These are phyloP conservation scores for Leishmania aethiopica DNA, from an alignment of 208 protist species.

Conservation along the genomic window DNA sequence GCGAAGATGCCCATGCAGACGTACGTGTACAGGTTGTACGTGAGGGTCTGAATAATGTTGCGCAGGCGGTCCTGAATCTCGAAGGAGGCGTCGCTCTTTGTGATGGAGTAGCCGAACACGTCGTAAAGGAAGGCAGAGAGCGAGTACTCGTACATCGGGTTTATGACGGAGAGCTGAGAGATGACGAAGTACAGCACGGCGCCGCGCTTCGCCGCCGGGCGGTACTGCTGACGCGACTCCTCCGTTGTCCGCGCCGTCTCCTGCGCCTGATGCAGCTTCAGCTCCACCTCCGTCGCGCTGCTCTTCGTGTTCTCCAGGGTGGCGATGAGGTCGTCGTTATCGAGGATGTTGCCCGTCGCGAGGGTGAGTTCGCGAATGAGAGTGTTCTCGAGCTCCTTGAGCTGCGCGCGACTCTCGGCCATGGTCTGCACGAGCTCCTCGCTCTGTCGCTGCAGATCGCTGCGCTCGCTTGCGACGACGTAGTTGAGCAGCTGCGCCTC, in stretches of 20 bases:
- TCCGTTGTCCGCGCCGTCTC: slow-evolving; percentile 96
- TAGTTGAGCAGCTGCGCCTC: slow-evolving; percentile 99
- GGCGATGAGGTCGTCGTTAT: slow-evolving; percentile 98
- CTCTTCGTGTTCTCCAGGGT: slow-evolving; percentile 98
- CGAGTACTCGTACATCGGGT: slow-evolving; percentile 99
- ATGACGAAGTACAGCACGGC: slow-evolving; percentile 99
- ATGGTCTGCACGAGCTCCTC: slow-evolving; percentile 97
- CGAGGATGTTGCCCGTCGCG: slow-evolving; percentile 97
- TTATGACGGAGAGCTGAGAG: slow-evolving; percentile 94
- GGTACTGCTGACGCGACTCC: slow-evolving; percentile 95
- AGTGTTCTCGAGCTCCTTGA: slow-evolving; percentile 98
- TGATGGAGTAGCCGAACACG: slow-evolving; percentile 97
- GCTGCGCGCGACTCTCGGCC: slow-evolving; percentile 95
- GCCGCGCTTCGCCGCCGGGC: slow-evolving; percentile 96
- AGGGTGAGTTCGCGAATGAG: slow-evolving; percentile 97
- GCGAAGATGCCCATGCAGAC: slow-evolving; percentile 99
- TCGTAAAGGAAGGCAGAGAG: slow-evolving; percentile 96
- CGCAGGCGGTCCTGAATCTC: slow-evolving; percentile 94
- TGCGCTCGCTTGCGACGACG: slow-evolving; percentile 97
- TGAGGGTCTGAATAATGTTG: slow-evolving; percentile 98
- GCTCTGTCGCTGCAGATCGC: slow-evolving; percentile 96
- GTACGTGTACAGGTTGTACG: slow-evolving; percentile 98
- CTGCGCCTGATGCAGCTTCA: slow-evolving; percentile 96
- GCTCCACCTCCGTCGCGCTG: slow-evolving; percentile 96
- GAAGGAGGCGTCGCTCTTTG: slow-evolving; percentile 91